Evolutionary conservation across 2,329 filamentous ascomycete species (phyloP), one percentile per base, ranked within the genome.

Genomic region (Cryphonectria radicalis): DNA sequence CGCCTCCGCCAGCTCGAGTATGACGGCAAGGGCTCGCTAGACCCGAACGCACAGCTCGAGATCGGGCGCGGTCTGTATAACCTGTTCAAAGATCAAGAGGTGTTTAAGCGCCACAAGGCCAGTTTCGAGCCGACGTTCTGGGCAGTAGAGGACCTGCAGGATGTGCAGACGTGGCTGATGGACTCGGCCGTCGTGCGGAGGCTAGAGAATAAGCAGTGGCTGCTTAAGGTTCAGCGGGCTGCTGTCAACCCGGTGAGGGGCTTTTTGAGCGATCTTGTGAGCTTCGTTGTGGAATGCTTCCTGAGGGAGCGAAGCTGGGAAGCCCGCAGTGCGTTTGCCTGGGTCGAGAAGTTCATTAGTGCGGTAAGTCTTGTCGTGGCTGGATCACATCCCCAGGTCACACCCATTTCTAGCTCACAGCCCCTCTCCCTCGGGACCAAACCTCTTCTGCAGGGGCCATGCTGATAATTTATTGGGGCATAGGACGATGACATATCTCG

Each of bases 1-100:
- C 0, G 63, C 35, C 70, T 77, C 11, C 69, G 67, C 22, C 53
- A 73, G 17, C 72, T 76, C 25, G 70, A 73, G n/a, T 57, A 74
- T 19, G 72, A 76, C 1, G 74, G 74, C 2, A 75, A 74, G 32
- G 75, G 73, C 7, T 57, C 35, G 11, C 55, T 75, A 57, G 69
- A 62, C 50, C 72, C 66, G 3, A 25, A 63, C 14, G 70, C 76
- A 65, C 68, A 73, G 60, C 63, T 70, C 2, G 69, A 77, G 10
- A 76, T 77, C 46, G 76, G 74, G 5, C 67, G 71, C 10, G 68
- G 70, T n/a, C 63, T 77, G 6, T 76, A 75, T n/a, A 25, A 74
- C 1, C 42, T 77, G 1, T 77, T 77, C 66, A 73, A 70, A 22
- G 71, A 75, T 25, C 66, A 72, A 1, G 35, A 57, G 4, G 55